Base-by-base conservation (phyloP, 139 green algal genomes). In the Yamagishiella unicocca region DNA sequence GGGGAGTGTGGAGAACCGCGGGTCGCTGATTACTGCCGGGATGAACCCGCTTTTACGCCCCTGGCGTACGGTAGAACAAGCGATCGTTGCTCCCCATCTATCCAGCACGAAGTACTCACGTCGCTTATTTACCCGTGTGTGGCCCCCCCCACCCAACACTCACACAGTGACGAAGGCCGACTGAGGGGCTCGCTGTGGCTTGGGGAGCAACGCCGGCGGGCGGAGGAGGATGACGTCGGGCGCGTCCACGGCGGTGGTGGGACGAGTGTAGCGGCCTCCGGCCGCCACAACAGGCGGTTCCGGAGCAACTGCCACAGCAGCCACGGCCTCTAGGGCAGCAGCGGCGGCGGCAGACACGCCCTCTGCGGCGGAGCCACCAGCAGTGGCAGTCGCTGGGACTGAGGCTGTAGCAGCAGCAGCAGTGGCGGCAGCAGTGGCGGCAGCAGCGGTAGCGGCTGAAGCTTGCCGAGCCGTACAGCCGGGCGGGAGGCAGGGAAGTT, bases 81-180 rank as follows among this genome's bases (percentile, higher is more conserved):
- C n/a, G n/a, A n/a, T n/a, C n/a, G n/a, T n/a, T n/a, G n/a, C n/a
- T n/a, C n/a, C n/a, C n/a, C n/a, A n/a, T n/a, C n/a, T n/a, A n/a
- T n/a, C n/a, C n/a, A n/a, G n/a, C n/a, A n/a, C n/a, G n/a, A n/a
- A n/a, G n/a, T n/a, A n/a, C n/a, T n/a, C n/a, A n/a, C n/a, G n/a
- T n/a, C n/a, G n/a, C n/a, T n/a, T n/a, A n/a, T n/a, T n/a, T n/a
- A n/a, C n/a, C n/a, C n/a, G n/a, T n/a, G n/a, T n/a, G n/a, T n/a
- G n/a, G n/a, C n/a, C n/a, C n/a, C n/a, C n/a, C n/a, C n/a, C n/a
- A n/a, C n/a, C n/a, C n/a, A n/a, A n/a, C n/a, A 78, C 80, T 38
- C 80, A 86, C 80, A 86, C 33, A n/a, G 25, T 68, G 31, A 86
- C 50, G 43, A 86, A 86, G 7, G 46, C 80, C 10, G 80, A 77